Evolutionary conservation across 352 stramenopile genomes (phyloP), one percentile per base, ranked within the genome.

Genomic region (Phytophthora ramorum): DNA sequence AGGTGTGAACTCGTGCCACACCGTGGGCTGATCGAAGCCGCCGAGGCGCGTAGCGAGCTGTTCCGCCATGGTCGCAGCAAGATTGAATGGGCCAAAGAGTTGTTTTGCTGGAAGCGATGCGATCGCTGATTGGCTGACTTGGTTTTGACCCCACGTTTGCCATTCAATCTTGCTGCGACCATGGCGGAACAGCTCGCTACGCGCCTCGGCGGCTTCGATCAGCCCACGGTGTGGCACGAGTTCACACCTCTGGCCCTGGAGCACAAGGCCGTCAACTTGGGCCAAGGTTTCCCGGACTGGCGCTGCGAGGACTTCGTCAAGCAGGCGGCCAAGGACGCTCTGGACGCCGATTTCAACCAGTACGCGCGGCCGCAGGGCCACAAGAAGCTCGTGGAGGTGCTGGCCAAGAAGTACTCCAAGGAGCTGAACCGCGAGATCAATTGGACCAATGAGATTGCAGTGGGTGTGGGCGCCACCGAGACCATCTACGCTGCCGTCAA

Each of bases 211-310:
- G 87, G 87, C 66, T 93, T 95, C 54, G 85, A 93, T 59, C 70
- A 85, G 63, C 83, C 85, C 32, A 95, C 87, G 16, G 87, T 95
- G 47, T 95, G 87, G 87, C 85, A 95, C 59, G 85, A 93, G 70
- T 95, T 97, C 79, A 98, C 91, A 34, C 85, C 91, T 49, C 75
- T 98, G 24, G 89, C 93, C 12, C 73, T 88, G 41, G 65, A 97
- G 73, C 79, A 97, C 69, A 64, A 89, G 51, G 91, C 92, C 20
- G 80, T 98, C n/a, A 98, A 98, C 73, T 76, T 98, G 22, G 92
- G 87, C 0, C 95, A 98, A 75, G 95, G 96, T 22, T 99, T 99
- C 75, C 81, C 85, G 8, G 85, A 97, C 73, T 99, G 97, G 97
- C 89, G 79, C 44, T 98, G 92, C 66, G 88, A 97, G 54, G 79